Evolutionary conservation across 1,139 yeast species (phyloP).

Genomic region (Yamadazyma atlantica): DNA sequence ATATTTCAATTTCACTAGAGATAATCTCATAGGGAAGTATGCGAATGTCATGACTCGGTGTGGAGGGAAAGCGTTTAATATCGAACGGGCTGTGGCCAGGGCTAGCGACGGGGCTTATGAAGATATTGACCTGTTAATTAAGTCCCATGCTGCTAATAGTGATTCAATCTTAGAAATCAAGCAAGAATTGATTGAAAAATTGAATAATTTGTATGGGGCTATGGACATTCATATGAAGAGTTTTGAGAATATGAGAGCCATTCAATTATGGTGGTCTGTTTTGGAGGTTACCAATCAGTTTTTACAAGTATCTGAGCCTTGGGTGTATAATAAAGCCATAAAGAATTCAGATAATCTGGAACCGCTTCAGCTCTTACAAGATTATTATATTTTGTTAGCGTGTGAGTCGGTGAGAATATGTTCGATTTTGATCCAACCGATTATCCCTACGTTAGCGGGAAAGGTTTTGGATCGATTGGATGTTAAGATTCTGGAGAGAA

Average conservation of each 20-base stretch:
- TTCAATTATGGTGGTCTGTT: conserved; percentile 61
- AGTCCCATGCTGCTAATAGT: conserved; percentile 11
- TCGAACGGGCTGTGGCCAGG: conserved; percentile 43
- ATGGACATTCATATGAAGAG: conserved; percentile 44
- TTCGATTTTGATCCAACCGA: conserved; percentile 66
- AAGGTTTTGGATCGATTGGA: conserved; percentile 60
- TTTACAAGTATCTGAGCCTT: conserved; percentile 61
- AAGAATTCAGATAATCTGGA: conserved; percentile 18
- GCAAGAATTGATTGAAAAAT: conserved; percentile 18
- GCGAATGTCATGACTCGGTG: conserved; percentile 77
- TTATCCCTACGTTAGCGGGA: conserved; percentile 65
- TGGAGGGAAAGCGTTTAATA: conserved; percentile 68
- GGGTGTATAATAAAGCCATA: conserved; percentile 39
- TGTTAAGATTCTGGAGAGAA: conserved; percentile 17
- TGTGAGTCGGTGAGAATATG: conserved; percentile 71
- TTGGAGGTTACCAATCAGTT: conserved; percentile 64
- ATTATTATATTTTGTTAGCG: conserved; percentile 58
- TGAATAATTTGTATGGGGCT: conserved; percentile 19
- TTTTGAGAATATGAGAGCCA: conserved; percentile 61
- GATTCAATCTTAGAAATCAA: conserved; percentile 18
- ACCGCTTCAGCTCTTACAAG: conserved; percentile 33
- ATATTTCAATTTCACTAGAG: conserved; percentile 56
- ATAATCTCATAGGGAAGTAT: conserved; percentile 74
- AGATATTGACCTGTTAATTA: conserved; percentile 25
- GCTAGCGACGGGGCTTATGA: conserved; percentile 21